These are phyloP conservation scores for Corchorus capsularis DNA, from an alignment of 345 rosid genomes.

Conservation along the genomic window DNA sequence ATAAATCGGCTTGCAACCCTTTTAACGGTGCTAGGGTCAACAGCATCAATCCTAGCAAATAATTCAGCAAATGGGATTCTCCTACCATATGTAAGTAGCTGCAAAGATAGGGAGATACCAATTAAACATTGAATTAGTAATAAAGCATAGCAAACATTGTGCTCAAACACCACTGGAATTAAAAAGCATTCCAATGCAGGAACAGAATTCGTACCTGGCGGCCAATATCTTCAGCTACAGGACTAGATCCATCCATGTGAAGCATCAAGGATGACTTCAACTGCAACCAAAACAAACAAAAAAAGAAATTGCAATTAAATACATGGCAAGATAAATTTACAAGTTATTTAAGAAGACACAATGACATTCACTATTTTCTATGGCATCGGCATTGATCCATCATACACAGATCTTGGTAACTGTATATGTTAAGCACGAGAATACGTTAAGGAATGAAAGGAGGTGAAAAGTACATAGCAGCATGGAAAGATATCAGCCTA, in stretches of 20 bases:
- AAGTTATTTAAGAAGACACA: not conserved
- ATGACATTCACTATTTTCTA: not conserved
- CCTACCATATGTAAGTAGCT: constrained; percentile 94
- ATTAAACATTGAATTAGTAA: not conserved
- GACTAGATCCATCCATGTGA: constrained; percentile 95
- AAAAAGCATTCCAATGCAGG: not conserved
- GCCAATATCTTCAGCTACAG: constrained; percentile 95
- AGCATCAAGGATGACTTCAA: constrained; percentile 91
- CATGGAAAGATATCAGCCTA: not conserved
- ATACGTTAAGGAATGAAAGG: not conserved
- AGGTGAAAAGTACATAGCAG: not conserved
- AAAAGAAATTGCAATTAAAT: not conserved
- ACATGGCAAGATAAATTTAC: not conserved
- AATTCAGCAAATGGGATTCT: constrained; percentile 89
- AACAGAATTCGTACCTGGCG: constrained; percentile 69
- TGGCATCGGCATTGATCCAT: not conserved
- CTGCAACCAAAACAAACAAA: constrained; percentile 41
- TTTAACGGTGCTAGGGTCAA: constrained; percentile 79
- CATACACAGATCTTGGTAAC: not conserved
- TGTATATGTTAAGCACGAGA: not conserved
- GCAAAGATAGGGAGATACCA: constrained; percentile 31
- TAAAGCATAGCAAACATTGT: not conserved
- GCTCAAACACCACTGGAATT: not conserved
- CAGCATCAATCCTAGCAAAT: constrained; percentile 93
- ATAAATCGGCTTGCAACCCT: constrained; percentile 91